Evolutionary conservation across 2,329 filamentous ascomycete genomes (phyloP), one percentile per base, ranked within the genome.

Genomic region (Periconia digitata): DNA sequence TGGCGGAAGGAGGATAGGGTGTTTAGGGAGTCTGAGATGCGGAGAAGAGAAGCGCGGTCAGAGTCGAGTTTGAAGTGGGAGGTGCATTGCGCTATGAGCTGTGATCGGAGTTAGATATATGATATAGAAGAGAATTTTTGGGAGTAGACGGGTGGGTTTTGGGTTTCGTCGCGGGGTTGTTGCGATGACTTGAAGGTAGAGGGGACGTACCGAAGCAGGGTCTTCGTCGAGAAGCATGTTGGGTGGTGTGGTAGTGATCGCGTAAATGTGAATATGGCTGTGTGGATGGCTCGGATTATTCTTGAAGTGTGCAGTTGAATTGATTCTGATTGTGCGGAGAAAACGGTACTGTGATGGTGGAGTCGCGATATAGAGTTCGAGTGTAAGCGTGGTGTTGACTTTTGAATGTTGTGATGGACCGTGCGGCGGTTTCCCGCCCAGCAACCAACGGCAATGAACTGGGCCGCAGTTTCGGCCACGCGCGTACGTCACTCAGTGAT

Each of bases 181-280:
- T 20, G n/a, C 27, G 23, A 16, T 32, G 24, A 18, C 20, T 8
- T 41, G 20, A 17, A 48, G 24, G 40, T 18, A 34, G 39, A 40
- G 37, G 17, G n/a, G 16, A 68, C 83, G 52, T 83, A 95, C 90
- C 38, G 86, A 87, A 38, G 89, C 89, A 58, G 92, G 92, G 71
- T 94, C 89, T 76, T 96, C 92, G 74, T 95, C 90, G 75, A 97
- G 89, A 70, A 96, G 81, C 88, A 97, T 96, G 56, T 75, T 90
- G 76, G 8, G 5, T n/a, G 21, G 2, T 8, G 1, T 1, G 22
- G 40, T 36, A 44, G 24, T 20, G 43, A 38, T 41, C 35, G 23
- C 37, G 24, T 29, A 36, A 37, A n/a, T 39, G 23, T 32, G 20
- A 35, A 21, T 10, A 37, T 10, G 27, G n/a, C 4, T 32, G 8